These are phyloP conservation scores for Castanea mollissima DNA, from an alignment of 306 rosid genomes.

Conservation along the genomic window DNA sequence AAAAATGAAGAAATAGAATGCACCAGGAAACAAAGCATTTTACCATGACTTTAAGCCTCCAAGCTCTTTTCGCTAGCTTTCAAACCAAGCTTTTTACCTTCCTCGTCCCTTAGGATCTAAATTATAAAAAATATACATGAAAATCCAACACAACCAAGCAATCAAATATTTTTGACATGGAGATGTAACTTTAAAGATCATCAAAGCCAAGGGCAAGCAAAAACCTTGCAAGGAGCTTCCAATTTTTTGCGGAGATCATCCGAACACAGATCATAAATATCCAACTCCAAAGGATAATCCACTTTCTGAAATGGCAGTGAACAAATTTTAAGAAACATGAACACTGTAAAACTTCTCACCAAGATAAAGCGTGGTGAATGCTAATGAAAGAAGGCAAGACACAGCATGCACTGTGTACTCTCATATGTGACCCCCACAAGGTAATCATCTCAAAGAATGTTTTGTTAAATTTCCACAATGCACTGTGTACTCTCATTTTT, in stretches of 20 bases:
- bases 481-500: too few species aligned
- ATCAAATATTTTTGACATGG: neutral
- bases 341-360: neutral
- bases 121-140: conserved; percentile 20
- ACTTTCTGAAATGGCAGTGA: conserved; percentile 78
- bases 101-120: conserved; percentile 78
- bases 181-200: conserved; percentile 1
- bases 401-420: neutral
- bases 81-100: conserved; percentile 83
- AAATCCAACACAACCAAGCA: conserved; percentile 4
- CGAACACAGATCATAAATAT: conserved; percentile 89
- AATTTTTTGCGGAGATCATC: conserved; percentile 78
- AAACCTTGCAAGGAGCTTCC: conserved; percentile 86
- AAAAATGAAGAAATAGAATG: too few species aligned
- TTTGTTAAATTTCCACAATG: neutral
- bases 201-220: conserved; percentile 21
- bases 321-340: conserved; percentile 7
- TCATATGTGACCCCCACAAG: neutral
- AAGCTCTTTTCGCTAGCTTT: conserved; percentile 64
- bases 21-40: too few species aligned
- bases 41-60: too few species aligned
- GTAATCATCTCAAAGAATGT: too few species aligned
- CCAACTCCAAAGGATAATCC: conserved; percentile 93
- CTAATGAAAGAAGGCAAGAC: neutral
- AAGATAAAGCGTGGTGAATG: neutral